Evolutionary conservation across 2,329 filamentous ascomycete species (phyloP), one percentile per base, ranked within the genome.

Genomic region (Didymella exigua): DNA sequence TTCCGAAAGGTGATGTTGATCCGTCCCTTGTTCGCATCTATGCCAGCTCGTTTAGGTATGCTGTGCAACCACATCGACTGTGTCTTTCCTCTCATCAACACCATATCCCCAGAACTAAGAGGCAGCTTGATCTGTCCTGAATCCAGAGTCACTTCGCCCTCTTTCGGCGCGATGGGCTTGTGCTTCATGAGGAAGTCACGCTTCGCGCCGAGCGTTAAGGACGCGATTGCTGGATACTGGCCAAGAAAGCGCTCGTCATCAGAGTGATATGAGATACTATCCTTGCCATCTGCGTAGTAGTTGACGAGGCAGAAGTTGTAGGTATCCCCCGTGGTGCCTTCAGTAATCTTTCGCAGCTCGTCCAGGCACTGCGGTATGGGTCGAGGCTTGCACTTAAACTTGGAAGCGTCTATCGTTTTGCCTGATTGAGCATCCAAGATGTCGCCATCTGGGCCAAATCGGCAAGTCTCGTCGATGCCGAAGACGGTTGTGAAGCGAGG

Each of bases 271-370:
- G 86, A 84, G 43, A 93, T 93, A 62, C 87, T 90, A 71, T 93
- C 89, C 5, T 84, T 78, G 0, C 90, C 89, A 3, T 83, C 84
- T n/a, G 87, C 87, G 68, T 93, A 93, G 76, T 93, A 93, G 68
- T 93, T 93, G 4, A 93, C 88, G 1, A 93, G 81, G 56, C 87
- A 89, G 70, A 93, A 91, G 69, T 93, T 93, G 75, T 89, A 93
- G 1, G 69, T 81, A 65, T 84, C 84, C n/a, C 81, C 82, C 0
- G 88, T 90, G 0, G 84, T 83, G 4, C 81, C 79, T 72, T 93
- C 88, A 1, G 88, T 86, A 9, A 85, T 79, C 29, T 73, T 76
- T 9, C 86, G 83, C 7, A 93, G 79, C 5, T 80, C 73, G 33
- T 90, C 84, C 0, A 93, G 81, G 63, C 89, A 91, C 49, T 82